phyloP scores from a whole-genome alignment of 371 early-diverging fungal genomes.

The Mortierella sp. region DNA sequence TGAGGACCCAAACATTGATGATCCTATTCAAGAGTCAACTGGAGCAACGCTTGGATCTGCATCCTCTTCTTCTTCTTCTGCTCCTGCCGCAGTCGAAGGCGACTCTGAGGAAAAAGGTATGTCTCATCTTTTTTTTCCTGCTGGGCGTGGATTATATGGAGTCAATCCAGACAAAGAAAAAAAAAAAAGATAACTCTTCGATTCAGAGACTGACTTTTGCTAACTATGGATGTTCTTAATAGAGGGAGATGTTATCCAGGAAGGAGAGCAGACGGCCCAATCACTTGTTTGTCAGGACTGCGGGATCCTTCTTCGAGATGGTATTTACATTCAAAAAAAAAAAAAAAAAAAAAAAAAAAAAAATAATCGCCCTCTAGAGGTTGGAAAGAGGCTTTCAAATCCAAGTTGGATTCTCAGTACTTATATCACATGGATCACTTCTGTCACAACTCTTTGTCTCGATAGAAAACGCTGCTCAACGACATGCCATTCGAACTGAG shows the following conservation, averaged over 20 bases:
- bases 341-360: too few species aligned
- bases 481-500: conserved; percentile 84
- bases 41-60: conserved; percentile 50
- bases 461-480: conserved; percentile 77
- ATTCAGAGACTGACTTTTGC: too few species aligned
- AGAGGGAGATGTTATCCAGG: conserved; percentile 73
- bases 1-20: conserved; percentile 77
- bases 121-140: not conserved
- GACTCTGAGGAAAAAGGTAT: conserved; percentile 54
- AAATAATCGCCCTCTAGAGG: conserved; percentile 9
- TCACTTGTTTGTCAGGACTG: conserved; percentile 92
- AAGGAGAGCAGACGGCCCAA: conserved; percentile 74
- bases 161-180: not conserved
- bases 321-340: too few species aligned
- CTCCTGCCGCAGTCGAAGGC: conserved; percentile 20
- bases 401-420: not conserved
- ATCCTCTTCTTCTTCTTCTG: conserved; percentile 28
- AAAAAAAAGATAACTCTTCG: not conserved
- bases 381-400: too few species aligned
- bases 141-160: not conserved
- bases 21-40: conserved; percentile 50
- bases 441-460: not conserved
- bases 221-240: not conserved
- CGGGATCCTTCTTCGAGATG: conserved; percentile 81
- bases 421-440: too few species aligned